A percentile compares a stretch with the other conserved stretches of the same genome.
Evolutionary conservation across 768 basidiomycete genomes (phyloP).

Genomic region (Naematelia aurantialba): DNA sequence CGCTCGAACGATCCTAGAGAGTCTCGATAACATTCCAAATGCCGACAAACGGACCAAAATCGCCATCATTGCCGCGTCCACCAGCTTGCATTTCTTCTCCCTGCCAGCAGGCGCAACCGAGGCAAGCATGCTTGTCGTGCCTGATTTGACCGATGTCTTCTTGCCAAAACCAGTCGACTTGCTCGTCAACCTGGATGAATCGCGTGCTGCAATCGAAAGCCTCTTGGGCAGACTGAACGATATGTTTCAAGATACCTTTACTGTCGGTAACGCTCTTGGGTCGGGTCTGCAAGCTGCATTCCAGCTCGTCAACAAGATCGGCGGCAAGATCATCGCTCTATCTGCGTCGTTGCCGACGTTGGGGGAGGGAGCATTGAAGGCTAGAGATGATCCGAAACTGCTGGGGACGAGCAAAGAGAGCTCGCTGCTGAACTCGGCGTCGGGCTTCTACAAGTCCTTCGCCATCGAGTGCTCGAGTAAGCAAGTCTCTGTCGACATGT

Average conservation of each 20-base stretch:
- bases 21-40: conserved; percentile 89
- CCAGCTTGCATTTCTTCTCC: conserved; percentile 93
- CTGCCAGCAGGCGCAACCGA: conserved; percentile 63
- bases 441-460: conserved; percentile 95
- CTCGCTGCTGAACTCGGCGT: conserved; percentile 83
- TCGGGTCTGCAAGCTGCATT: conserved; percentile 93
- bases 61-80: conserved; percentile 85
- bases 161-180: conserved; percentile 93
- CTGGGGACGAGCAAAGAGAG: conserved; percentile 97
- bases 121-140: conserved; percentile 92
- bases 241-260: conserved; percentile 97
- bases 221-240: conserved; percentile 80
- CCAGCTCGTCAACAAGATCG: conserved; percentile 89
- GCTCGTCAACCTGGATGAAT: conserved; percentile 89
- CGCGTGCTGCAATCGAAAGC: conserved; percentile 70
- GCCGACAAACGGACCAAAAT: conserved; percentile 89
- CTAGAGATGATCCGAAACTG: conserved; percentile 92
- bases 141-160: conserved; percentile 95
- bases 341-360: conserved; percentile 80
- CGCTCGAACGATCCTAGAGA: conserved; percentile 91
- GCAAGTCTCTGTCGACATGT: conserved; percentile 98
- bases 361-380: conserved; percentile 88
- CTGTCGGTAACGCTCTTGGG: conserved; percentile 88
- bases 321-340: conserved; percentile 86
- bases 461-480: conserved; percentile 96